These are phyloP conservation scores for Nakazawaea ishiwadae DNA, from an alignment of 805 yeast genomes.

Conservation along the genomic window DNA sequence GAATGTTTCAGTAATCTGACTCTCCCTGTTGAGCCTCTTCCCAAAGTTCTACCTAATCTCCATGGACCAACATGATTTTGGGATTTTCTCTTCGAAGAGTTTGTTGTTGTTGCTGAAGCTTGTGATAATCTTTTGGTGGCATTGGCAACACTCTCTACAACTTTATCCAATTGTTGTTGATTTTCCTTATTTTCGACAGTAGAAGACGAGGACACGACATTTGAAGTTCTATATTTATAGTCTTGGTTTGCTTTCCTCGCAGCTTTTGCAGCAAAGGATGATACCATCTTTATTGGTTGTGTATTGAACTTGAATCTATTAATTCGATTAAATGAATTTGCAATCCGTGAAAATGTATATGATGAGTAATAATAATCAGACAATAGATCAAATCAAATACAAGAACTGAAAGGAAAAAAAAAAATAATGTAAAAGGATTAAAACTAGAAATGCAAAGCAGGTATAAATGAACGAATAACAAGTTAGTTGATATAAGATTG, in stretches of 20 bases:
- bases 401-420: too few species aligned
- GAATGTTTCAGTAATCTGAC: conserved; percentile 88
- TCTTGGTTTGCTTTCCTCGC: background rate
- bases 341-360: too few species aligned
- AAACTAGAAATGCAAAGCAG: background rate
- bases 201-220: conserved; percentile 4
- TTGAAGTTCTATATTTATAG: background rate
- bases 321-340: too few species aligned
- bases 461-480: conserved; percentile 1
- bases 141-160: conserved; percentile 30
- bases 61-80: conserved; percentile 81
- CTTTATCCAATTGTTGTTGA: conserved; percentile 46
- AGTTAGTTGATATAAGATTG: background rate
- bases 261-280: conserved; percentile 12
- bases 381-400: too few species aligned
- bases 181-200: conserved; percentile 25
- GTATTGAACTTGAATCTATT: background rate
- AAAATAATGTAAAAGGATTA: background rate
- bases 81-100: conserved; percentile 28
- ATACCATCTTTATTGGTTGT: conserved; percentile 1
- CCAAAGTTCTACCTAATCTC: conserved; percentile 92
- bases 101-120: conserved; percentile 17
- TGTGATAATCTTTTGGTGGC: conserved; percentile 28
- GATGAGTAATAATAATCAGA: too few species aligned
- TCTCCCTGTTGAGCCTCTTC: conserved; percentile 95